Evolutionary conservation across 192 early-diverging fungal genomes (phyloP).

Genomic region (Chytriomyces confervae): DNA sequence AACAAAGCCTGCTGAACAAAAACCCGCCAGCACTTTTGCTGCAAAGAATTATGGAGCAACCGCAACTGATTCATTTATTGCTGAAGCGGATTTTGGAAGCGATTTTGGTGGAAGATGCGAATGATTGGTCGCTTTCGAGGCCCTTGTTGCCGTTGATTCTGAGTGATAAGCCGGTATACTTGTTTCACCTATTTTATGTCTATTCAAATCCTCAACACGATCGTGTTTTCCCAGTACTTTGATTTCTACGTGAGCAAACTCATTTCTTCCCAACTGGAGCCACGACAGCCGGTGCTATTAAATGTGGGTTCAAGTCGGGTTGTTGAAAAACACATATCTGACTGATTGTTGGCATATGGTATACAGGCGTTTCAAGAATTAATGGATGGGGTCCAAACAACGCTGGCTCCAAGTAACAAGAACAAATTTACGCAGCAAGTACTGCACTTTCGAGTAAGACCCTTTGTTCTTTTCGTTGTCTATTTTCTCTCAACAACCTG

Average conservation of each 20-base stretch:
- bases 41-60: constrained; percentile 57
- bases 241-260: constrained; percentile 61
- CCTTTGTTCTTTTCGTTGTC: not conserved
- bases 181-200: constrained; percentile 4
- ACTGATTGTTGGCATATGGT: not conserved
- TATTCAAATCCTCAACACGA: not conserved
- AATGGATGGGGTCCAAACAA: constrained; percentile 69
- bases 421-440: constrained; percentile 76
- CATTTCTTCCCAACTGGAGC: constrained; percentile 58
- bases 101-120: constrained; percentile 81
- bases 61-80: constrained; percentile 68
- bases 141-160: constrained; percentile 81
- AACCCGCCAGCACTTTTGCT: constrained; percentile 60
- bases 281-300: constrained; percentile 53
- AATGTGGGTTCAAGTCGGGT: constrained; percentile 20
- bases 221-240: constrained; percentile 40
- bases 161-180: constrained; percentile 66
- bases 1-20: constrained; percentile 41
- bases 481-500: not conserved
- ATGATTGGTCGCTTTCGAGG: constrained; percentile 83
- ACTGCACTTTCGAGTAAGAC: constrained; percentile 28
- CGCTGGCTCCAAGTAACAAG: constrained; percentile 56
- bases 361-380: constrained; percentile 54
- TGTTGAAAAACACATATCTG: not conserved
- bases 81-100: constrained; percentile 73